phyloP scores from a whole-genome alignment of 768 basidiomycete species.

The Podaxis mareebaensis region DNA sequence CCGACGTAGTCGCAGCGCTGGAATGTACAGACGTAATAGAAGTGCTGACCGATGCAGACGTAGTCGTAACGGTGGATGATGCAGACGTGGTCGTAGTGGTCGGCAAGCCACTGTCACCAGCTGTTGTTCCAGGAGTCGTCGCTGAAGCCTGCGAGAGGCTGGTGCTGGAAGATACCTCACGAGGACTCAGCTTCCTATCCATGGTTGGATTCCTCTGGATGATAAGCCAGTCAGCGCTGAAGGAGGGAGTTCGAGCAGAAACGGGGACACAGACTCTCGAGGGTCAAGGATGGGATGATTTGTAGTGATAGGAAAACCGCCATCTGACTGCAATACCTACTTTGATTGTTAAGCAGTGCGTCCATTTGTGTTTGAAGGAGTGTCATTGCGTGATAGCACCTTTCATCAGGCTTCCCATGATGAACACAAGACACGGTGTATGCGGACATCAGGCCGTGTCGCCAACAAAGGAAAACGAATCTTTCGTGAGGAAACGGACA shows the following conservation, averaged over 20 bases:
- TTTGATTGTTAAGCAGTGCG: conserved; percentile 7
- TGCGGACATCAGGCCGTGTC: neutral
- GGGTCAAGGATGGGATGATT: neutral
- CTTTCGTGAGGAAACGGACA: too few species aligned
- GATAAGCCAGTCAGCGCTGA: neutral
- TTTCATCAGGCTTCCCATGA: neutral
- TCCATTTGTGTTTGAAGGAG: conserved; percentile 6
- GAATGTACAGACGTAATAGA: too few species aligned
- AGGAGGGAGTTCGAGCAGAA: neutral
- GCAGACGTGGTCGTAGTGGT: neutral
- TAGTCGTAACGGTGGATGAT: neutral
- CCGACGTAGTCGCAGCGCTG: too few species aligned
- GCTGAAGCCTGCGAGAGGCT: neutral
- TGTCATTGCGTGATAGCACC: neutral
- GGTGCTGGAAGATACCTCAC: neutral
- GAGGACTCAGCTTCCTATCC: neutral
- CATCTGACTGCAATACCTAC: neutral
- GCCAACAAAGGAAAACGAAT: too few species aligned
- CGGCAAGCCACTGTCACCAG: neutral
- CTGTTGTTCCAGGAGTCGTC: neutral
- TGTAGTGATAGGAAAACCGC: neutral
- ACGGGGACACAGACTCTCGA: neutral
- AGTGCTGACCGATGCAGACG: too few species aligned
- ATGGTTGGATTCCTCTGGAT: neutral
- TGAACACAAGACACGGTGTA: neutral